phyloP scores from a whole-genome alignment of 2,329 filamentous ascomycete species.

The Sporothrix luriei region DNA sequence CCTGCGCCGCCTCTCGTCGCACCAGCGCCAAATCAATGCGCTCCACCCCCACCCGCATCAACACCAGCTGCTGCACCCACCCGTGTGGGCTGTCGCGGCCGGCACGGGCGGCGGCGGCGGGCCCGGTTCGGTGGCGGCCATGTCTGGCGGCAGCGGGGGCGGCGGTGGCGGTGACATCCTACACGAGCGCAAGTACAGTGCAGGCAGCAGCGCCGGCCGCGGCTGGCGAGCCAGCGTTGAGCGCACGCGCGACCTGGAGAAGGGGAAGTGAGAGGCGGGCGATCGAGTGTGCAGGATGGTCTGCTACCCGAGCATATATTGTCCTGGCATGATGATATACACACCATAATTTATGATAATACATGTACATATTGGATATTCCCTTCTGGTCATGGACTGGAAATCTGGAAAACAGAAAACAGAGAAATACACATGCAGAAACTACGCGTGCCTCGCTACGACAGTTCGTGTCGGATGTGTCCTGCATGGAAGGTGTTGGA shows the following conservation, averaged over 20 bases:
- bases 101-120: neutral
- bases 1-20: constrained; percentile 7
- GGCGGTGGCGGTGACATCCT: neutral
- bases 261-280: constrained; percentile 16
- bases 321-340: constrained; percentile 7
- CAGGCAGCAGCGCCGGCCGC: constrained; percentile 22
- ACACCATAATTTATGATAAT: neutral
- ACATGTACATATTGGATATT: constrained; percentile 14
- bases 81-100: constrained; percentile 8
- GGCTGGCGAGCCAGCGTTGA: constrained; percentile 27
- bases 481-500: too few species aligned
- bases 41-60: neutral
- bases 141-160: neutral
- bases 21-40: neutral
- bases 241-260: constrained; percentile 30
- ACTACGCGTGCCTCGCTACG: too few species aligned
- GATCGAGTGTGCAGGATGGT: neutral
- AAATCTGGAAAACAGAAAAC: neutral
- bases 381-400: neutral
- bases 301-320: too few species aligned
- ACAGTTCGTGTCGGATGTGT: too few species aligned
- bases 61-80: constrained; percentile 22
- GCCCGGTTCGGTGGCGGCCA: neutral
- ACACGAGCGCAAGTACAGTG: constrained; percentile 19
- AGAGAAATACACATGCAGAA: too few species aligned